Base-by-base conservation (phyloP, 345 rosid genomes). In the Noccaea bulbosa region DNA sequence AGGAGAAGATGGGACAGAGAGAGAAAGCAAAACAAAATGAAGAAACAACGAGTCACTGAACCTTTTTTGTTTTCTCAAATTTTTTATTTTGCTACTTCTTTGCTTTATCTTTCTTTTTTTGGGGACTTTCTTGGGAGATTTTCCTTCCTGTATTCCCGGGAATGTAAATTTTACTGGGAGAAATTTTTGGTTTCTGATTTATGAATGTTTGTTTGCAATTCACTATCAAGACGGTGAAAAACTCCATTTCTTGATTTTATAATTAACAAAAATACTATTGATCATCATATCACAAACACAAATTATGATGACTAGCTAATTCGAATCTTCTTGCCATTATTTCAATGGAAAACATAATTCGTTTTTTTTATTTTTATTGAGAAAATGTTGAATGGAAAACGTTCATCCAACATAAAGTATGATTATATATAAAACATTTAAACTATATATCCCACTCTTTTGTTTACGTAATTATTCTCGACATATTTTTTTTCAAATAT, bases 151-250 rank as follows among this genome's bases (percentile, higher is more conserved):
- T 14, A 64, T 41, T 70, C 65, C 52, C 78, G 62, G 72, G 77
- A 83, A 67, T 78, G 88, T 87, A 79, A 82, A 71, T 78, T 78
- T 62, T 67, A 63, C 53, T 53, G 61, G 32, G 51, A 52, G 17
- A 34, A 66, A 43, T 20, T 64, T 74, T 74, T 66, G 45, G 22
- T 54, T 56, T 44, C 34, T 43, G 55, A 44, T 40, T 51, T 40
- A 39, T 61, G 38, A 43, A 50, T 50, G 20, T 51, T 49, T 47
- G 15, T 10, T 59, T 12, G 46, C 24, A 47, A 2, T 70, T 70
- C 40, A 32, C 0, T 32, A 9, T 44, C 8, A 30, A 7, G 9
- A 3, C 16, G 11, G 30, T 15, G 54, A 11, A 60, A 43, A n/a
- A 0, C 20, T 5, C 8, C 14, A 14, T 62, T 44, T 49, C 34